Percentiles rank a stretch among this genome's conserved stretches.
Conservation (phyloP, 805 yeast species). For the Isabelozyma heimii region DNA sequence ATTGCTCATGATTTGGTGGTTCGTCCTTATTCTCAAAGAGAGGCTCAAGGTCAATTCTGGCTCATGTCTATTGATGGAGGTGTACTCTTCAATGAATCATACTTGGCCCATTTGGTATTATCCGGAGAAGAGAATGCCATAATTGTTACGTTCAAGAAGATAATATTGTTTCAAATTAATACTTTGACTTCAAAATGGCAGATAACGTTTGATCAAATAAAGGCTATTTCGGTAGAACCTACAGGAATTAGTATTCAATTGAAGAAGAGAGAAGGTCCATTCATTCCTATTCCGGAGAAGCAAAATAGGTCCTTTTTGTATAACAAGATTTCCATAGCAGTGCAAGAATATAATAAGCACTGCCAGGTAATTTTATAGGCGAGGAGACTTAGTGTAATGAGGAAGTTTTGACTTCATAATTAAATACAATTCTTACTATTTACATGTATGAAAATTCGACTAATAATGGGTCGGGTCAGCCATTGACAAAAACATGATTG, state of each 20-base stretch:
- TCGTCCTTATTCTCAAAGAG: constrained; percentile 73
- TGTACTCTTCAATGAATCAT: constrained; percentile 62
- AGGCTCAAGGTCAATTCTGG: constrained; percentile 94
- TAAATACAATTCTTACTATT: no score
- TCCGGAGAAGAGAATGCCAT: constrained; percentile 80
- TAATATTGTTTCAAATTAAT: constrained; percentile 65
- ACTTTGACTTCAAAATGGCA: constrained; percentile 68
- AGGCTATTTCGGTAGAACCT: constrained; percentile 69
- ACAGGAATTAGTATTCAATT: constrained; percentile 74
- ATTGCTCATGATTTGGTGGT: constrained; percentile 69
- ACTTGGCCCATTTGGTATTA: constrained; percentile 80
- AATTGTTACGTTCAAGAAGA: constrained; percentile 68
- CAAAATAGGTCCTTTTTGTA: constrained; percentile 65
- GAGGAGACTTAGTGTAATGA: no score
- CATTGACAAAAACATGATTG: no score
- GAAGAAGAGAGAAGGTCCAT: constrained; percentile 50
- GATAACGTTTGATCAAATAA: constrained; percentile 60
- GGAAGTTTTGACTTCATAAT: no score
- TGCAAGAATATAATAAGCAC: constrained; percentile 69
- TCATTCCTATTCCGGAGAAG: constrained; percentile 76
- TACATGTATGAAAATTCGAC: constrained; percentile 4
- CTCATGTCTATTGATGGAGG: constrained; percentile 84
- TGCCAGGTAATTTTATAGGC: constrained; percentile 47
- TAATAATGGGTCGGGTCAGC: constrained; percentile 13
- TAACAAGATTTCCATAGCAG: constrained; percentile 75